A percentile compares a stretch with the other conserved stretches of the same genome.
Conservation (phyloP, 495 filamentous ascomycete species). For the Hypomontagnella monticulosa region DNA sequence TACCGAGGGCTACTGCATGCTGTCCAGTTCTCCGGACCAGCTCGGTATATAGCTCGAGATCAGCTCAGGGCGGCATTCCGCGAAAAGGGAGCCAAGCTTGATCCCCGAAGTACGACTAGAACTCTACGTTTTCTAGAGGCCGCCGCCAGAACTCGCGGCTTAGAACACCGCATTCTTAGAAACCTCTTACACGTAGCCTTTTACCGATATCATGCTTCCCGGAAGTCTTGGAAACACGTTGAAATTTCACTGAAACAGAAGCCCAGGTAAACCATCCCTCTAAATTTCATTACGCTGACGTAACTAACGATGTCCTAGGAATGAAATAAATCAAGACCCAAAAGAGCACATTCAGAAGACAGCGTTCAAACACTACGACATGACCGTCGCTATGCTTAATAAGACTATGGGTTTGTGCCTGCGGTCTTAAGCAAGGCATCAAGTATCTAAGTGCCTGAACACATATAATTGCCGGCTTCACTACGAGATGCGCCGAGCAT, state of each 20-base stretch:
- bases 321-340: background rate
- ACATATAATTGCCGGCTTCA: conserved; percentile 1
- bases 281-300: background rate
- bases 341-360: conserved; percentile 28
- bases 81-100: conserved; percentile 62
- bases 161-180: conserved; percentile 85
- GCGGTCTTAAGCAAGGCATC: conserved; percentile 47
- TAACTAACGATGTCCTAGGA: conserved; percentile 22
- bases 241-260: background rate
- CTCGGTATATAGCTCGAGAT: conserved; percentile 71
- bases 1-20: conserved; percentile 78
- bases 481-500: background rate
- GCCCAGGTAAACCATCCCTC: conserved; percentile 5
- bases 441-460: background rate
- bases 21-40: conserved; percentile 81
- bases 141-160: conserved; percentile 69
- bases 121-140: conserved; percentile 81
- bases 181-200: conserved; percentile 66
- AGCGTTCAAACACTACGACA: conserved; percentile 67
- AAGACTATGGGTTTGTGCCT: conserved; percentile 75
- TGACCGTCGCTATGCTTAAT: conserved; percentile 76
- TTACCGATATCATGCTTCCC: conserved; percentile 10
- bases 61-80: conserved; percentile 79
- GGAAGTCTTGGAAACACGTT: conserved; percentile 8
- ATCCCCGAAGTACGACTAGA: conserved; percentile 69